phyloP scores from a whole-genome alignment of 2,329 filamentous ascomycete species.

The Phaeosphaeria sp. region DNA sequence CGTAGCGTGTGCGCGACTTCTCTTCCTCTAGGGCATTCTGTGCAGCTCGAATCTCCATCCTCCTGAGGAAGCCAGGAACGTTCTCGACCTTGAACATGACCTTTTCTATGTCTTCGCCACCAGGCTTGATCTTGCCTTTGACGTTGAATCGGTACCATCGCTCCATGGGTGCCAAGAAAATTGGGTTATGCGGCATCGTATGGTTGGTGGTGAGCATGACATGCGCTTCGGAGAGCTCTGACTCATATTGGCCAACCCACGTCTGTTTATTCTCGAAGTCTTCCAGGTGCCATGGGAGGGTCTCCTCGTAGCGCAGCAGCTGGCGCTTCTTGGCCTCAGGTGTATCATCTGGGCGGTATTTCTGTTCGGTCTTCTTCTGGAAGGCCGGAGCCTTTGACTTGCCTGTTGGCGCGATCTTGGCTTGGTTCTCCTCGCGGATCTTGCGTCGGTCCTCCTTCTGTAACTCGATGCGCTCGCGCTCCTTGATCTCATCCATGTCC shows the following conservation, averaged over 20 bases:
- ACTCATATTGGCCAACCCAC: conserved; percentile 91
- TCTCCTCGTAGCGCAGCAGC: conserved; percentile 84
- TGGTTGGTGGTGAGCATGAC: conserved; percentile 77
- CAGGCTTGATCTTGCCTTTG: conserved; percentile 75
- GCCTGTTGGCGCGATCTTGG: conserved; percentile 87
- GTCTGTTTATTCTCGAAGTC: conserved; percentile 95
- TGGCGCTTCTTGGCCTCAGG: conserved; percentile 73
- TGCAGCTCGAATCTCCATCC: conserved; percentile 53
- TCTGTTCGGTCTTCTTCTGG: conserved; percentile 84
- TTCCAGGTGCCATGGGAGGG: conserved; percentile 94
- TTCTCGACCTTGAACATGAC: conserved; percentile 79
- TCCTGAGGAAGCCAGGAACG: conserved; percentile 75
- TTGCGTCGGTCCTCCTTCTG: conserved; percentile 80
- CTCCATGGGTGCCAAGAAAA: conserved; percentile 88
- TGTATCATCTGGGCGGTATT: conserved; percentile 80
- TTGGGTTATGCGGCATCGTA: conserved; percentile 60
- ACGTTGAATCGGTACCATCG: conserved; percentile 92
- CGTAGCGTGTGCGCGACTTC: conserved; percentile 17
- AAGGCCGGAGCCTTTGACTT: conserved; percentile 70
- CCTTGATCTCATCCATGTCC: conserved; percentile 70
- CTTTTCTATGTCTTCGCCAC: conserved; percentile 87
- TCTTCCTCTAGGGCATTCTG: conserved; percentile 55
- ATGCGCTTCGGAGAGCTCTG: conserved; percentile 79
- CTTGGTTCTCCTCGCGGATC: conserved; percentile 84
- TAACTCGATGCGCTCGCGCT: conserved; percentile 64